phyloP scores from a whole-genome alignment of 164 flowering plant species.

The Cinnamomum chago region DNA sequence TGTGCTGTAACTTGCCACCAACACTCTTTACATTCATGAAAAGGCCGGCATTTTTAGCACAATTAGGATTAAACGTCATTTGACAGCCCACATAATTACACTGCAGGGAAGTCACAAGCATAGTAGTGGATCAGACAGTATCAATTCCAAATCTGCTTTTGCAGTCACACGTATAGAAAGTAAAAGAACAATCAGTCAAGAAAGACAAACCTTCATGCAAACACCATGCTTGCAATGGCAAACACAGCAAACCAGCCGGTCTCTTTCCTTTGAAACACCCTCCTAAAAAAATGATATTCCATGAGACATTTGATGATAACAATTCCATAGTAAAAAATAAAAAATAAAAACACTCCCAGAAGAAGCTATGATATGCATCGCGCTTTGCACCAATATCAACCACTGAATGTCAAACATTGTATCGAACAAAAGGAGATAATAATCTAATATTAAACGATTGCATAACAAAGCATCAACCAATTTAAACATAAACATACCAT shows the following conservation, averaged over 20 bases:
- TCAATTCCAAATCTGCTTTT: background rate
- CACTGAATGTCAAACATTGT: background rate
- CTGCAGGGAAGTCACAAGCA: conserved; percentile 35
- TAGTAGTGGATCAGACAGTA: background rate
- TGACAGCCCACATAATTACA: conserved; percentile 87
- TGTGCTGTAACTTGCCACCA: conserved; percentile 75
- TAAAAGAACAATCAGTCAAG: background rate
- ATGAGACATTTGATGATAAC: background rate
- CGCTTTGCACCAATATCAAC: background rate
- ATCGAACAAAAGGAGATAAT: background rate
- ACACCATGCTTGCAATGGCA: conserved; percentile 67
- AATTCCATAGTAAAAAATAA: background rate
- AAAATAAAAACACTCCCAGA: background rate
- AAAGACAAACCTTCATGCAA: conserved; percentile 66
- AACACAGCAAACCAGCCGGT: conserved; percentile 42
- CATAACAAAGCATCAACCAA: background rate
- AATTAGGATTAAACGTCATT: conserved; percentile 79
- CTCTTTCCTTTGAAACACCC: conserved; percentile 42
- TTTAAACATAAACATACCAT: conserved; percentile 51
- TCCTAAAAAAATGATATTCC: conserved; percentile 39
- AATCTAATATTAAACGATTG: background rate
- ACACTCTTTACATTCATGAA: conserved; percentile 56
- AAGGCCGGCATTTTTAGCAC: conserved; percentile 79
- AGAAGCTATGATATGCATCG: background rate
- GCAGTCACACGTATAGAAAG: background rate